Base-by-base conservation (phyloP, 257 asterid species). In the Henckelia pumila region DNA sequence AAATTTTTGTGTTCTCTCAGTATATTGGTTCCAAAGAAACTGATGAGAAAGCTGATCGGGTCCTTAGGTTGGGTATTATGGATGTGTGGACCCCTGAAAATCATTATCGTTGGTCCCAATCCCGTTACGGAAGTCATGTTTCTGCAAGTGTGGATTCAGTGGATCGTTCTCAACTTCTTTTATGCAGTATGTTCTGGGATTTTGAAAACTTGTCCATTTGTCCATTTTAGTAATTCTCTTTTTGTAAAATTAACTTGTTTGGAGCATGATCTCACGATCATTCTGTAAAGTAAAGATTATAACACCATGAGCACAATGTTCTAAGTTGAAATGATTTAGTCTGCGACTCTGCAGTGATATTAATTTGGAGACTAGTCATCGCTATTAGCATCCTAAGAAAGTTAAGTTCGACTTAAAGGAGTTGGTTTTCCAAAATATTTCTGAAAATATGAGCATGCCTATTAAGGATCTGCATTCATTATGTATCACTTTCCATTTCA, bases 31-130 rank as follows among this genome's bases (percentile, higher is more conserved):
- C 96, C 59, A 74, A 79, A 73, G 94, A 85, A 77, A 85, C 95
- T 28, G 90, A 93, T 59, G 84, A 83, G 72, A 86, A 82, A 75
- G 97, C 98, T 77, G 89, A 85, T 64, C 78, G 71, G 75, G 94
- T 81, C 71, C 76, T 37, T 21, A 71, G 75, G 62, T 69, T 86
- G 81, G 90, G 90, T 59, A 77, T 93, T 67, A 78, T 72, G 91
- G 91, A 88, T 76, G 63, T 90, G 24, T 93, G 98, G 98, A 93
- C 98, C 55, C 98, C 98, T 32, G 95, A 90, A 63, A 90, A 84
- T 77, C 97, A 90, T 75, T 93, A 89, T 70, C 83, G 78, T 50
- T 93, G 98, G 98, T 65, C 53, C 59, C 79, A 68, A 69, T 93
- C 98, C 40, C 88, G 97, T 75, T 93, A 93, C 61, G 94, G 90